These are phyloP conservation scores for Zymoseptoria brevis DNA, from an alignment of 2,329 filamentous ascomycete genomes.

Conservation along the genomic window DNA sequence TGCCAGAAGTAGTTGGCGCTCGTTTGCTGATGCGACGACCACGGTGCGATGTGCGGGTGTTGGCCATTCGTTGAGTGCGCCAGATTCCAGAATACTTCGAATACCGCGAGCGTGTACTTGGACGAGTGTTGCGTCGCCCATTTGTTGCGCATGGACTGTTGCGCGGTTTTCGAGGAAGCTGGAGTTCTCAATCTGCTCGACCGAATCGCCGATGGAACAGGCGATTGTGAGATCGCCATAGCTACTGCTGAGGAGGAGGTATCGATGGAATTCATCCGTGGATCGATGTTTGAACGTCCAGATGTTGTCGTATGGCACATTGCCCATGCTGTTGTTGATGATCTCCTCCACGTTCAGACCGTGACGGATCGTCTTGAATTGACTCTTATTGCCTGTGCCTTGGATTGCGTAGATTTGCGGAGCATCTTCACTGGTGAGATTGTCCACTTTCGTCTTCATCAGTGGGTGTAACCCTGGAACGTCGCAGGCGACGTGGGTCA, in stretches of 20 bases:
- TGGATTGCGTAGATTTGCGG: conserved; percentile 94
- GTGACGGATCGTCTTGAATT: conserved; percentile 86
- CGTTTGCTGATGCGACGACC: conserved; percentile 86
- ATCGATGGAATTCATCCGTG: conserved; percentile 79
- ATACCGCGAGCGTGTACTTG: conserved; percentile 97
- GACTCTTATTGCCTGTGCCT: conserved; percentile 79
- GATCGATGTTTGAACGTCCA: conserved; percentile 89
- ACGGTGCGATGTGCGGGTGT: conserved; percentile 91
- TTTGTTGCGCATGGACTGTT: conserved; percentile 85
- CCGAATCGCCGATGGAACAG: conserved; percentile 90
- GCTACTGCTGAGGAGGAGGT: conserved; percentile 68
- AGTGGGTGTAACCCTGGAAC: conserved; percentile 77
- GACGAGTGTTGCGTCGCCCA: conserved; percentile 85
- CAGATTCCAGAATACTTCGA: conserved; percentile 70
- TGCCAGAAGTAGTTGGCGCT: conserved; percentile 85
- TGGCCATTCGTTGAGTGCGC: conserved; percentile 84
- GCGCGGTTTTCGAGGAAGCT: conserved; percentile 83
- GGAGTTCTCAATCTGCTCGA: conserved; percentile 90
- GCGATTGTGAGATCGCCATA: conserved; percentile 60
- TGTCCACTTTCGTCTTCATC: conserved; percentile 84
- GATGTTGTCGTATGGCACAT: conserved; percentile 43
- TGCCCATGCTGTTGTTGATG: conserved; percentile 23
- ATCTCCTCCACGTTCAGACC: conserved; percentile 80
- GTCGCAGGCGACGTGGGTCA: conserved; percentile 50
- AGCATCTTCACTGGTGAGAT: conserved; percentile 83